Conservation (phyloP, 2,329 filamentous ascomycete genomes). For the Fusarium chaquense region DNA sequence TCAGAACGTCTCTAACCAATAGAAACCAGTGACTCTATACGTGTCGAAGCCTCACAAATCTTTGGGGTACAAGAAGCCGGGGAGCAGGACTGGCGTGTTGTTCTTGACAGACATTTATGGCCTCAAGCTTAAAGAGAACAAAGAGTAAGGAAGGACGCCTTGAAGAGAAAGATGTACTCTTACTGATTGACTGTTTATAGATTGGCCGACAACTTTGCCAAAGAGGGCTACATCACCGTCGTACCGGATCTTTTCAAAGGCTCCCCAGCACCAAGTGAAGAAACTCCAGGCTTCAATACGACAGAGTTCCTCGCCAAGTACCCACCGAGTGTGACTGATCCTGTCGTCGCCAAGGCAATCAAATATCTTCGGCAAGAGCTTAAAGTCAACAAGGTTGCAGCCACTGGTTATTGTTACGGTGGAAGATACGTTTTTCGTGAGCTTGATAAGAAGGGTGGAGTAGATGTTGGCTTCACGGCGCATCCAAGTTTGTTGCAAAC, state of each 20-base stretch:
- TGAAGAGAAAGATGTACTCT: rapidly evolving
- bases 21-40: constrained; percentile 14
- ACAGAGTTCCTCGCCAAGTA: constrained; percentile 27
- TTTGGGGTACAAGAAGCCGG: constrained; percentile 5
- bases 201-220: constrained; percentile 28
- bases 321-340: constrained; percentile 19
- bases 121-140: constrained; percentile 17
- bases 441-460: constrained; percentile 61
- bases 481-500: constrained; percentile 70
- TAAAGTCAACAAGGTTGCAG: constrained; percentile 61
- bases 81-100: constrained; percentile 18
- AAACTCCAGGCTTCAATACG: constrained; percentile 3
- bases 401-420: constrained; percentile 72
- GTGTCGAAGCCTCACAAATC: constrained; percentile 15
- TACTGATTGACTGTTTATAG: background rate
- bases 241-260: constrained; percentile 25
- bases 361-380: constrained; percentile 45
- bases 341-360: constrained; percentile 28
- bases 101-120: constrained; percentile 35
- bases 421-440: constrained; percentile 67
- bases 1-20: background rate
- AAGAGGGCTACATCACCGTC: constrained; percentile 27
- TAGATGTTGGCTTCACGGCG: constrained; percentile 68
- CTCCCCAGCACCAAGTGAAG: constrained; percentile 3
- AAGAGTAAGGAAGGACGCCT: background rate